Conservation (phyloP, 305 asterid genomes). For the Fraxinus velutina region DNA sequence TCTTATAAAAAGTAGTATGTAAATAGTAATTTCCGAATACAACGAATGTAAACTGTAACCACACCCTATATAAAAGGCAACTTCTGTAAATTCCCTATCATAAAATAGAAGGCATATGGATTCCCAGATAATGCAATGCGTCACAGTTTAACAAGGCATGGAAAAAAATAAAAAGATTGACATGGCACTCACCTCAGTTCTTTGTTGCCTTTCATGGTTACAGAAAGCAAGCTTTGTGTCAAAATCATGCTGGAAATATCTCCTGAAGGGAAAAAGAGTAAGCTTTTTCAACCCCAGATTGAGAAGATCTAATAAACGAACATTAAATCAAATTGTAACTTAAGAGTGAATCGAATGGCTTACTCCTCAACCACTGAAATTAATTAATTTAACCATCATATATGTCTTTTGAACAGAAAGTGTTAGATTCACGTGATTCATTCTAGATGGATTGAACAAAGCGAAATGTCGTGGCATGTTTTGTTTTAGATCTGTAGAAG, state of each 20-base stretch:
- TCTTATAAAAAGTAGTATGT: background rate
- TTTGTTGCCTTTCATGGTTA: conserved; percentile 87
- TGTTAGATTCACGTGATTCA: background rate
- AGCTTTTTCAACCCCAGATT: background rate
- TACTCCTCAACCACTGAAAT: background rate
- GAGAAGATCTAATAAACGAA: background rate
- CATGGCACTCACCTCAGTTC: conserved; percentile 60
- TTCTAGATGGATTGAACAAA: background rate
- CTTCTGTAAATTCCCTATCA: background rate
- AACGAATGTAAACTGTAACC: background rate
- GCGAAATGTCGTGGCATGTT: background rate
- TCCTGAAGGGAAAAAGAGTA: conserved; percentile 44
- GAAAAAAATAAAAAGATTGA: background rate
- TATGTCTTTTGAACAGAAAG: background rate
- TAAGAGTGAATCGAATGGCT: background rate
- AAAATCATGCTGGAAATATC: conserved; percentile 81
- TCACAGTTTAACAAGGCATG: background rate
- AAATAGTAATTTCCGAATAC: background rate
- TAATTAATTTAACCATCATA: background rate
- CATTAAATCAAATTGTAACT: background rate
- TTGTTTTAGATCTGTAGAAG: background rate
- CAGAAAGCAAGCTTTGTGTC: conserved; percentile 83
- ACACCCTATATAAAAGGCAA: background rate
- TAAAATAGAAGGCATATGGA: background rate
- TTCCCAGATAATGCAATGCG: background rate